A percentile compares a stretch with the other conserved stretches of the same genome.
These are phyloP conservation scores for Cornus suecica DNA, from an alignment of 148 eudicot genomes.

Conservation along the genomic window DNA sequence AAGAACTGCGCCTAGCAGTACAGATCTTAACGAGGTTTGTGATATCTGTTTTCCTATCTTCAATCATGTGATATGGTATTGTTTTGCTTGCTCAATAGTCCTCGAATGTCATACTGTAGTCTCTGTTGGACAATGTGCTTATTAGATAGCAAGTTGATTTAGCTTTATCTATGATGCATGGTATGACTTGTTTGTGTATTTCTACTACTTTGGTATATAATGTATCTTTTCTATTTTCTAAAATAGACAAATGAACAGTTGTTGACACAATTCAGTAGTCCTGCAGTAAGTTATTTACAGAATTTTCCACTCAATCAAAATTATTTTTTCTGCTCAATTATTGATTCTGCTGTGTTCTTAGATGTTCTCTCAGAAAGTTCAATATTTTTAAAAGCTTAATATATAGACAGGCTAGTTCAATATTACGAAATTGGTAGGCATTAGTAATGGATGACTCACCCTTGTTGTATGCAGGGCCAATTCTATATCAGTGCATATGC, in stretches of 20 bases:
- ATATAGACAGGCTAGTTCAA: not conserved
- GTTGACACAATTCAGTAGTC: not conserved
- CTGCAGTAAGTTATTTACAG: not conserved
- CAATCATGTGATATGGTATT: not conserved
- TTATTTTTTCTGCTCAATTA: not conserved
- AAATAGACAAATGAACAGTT: not conserved
- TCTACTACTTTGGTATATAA: not conserved
- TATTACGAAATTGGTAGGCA: not conserved
- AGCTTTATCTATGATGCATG: too few species aligned
- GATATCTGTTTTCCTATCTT: not conserved
- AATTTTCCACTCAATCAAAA: not conserved
- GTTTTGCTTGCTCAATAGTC: not conserved
- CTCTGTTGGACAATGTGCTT: not conserved
- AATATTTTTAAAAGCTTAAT: not conserved
- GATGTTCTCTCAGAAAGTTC: not conserved
- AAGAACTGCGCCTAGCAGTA: conserved; percentile 40
- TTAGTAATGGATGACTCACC: not conserved
- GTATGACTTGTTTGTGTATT: too few species aligned
- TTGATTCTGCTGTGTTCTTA: not conserved
- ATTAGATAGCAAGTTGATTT: not conserved
- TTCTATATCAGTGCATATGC: not conserved
- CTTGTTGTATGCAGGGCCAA: not conserved
- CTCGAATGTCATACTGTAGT: not conserved
- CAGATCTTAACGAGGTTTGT: conserved; percentile 57
- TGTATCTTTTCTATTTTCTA: not conserved